Evolutionary conservation across 345 rosid species (phyloP), one percentile per base, ranked within the genome.

Genomic region (Hibiscus trionum): DNA sequence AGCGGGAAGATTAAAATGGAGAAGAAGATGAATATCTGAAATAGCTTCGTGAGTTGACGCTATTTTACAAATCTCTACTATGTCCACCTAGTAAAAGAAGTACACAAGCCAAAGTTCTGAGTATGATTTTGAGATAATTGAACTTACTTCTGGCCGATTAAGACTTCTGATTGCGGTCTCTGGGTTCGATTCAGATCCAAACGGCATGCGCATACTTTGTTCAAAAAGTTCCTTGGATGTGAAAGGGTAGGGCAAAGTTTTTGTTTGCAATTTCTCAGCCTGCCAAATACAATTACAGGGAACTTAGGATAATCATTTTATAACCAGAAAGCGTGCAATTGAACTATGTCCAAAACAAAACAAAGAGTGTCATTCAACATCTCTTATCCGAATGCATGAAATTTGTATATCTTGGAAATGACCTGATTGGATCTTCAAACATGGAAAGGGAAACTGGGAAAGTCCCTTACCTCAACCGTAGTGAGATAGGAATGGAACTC

Each of bases 121-220:
- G 24, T 21, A 27, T 27, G 3, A n/a, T 37, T 60, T 46, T 29
- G 10, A 1, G 31, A 53, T 7, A 39, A 39, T 1, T 12, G 21
- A 73, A 75, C 88, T 77, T 61, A 95, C 97, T 70, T 90, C 93
- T 0, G 99, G 97, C 3, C 90, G 89, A 79, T 75, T 90, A 66
- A 92, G 87, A 62, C 86, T 91, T 82, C 86, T 87, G 46, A 87
- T 52, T 57, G 85, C 71, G 17, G 91, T 88, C 4, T 87, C 88
- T 4, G 97, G 99, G 77, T 95, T 89, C 72, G 80, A 92, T 73
- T 95, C 99, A 1, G 97, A 96, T 33, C 99, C 99, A 33, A 92
- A 73, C 14, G 97, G 99, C 86, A 88, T 84, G n/a, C 97, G 96
- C 73, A 88, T 88, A 80, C 93, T 90, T 72, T 80, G 91, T 58